A percentile compares a stretch with the other conserved stretches of the same genome.
phyloP scores from a whole-genome alignment of 345 rosid species.

The Lepidium aucheri region DNA sequence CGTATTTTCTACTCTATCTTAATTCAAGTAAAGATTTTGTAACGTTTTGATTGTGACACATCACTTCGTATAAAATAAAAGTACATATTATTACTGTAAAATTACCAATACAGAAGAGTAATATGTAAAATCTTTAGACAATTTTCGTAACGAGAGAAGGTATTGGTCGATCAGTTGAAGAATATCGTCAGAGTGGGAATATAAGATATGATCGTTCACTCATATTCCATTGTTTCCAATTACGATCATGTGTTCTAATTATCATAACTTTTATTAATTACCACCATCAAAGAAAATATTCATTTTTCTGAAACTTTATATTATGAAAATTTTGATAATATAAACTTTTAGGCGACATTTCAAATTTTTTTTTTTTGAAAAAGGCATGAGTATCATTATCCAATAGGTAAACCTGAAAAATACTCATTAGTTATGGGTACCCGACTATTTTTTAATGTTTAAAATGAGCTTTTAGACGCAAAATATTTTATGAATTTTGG shows the following conservation, averaged over 20 bases:
- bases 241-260: conserved; percentile 27
- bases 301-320: no score
- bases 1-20: no score
- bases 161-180: conserved; percentile 26
- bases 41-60: not conserved
- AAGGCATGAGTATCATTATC: no score
- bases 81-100: not conserved
- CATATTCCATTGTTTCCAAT: conserved; percentile 4
- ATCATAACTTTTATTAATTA: not conserved
- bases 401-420: no score
- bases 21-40: no score
- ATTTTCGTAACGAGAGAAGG: conserved; percentile 19
- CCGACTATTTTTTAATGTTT: no score
- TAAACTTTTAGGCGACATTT: no score
- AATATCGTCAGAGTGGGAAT: conserved; percentile 29
- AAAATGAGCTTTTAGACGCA: no score
- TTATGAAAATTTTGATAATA: no score
- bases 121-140: conserved; percentile 12
- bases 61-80: not conserved
- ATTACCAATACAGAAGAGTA: not conserved
- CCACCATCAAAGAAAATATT: not conserved
- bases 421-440: no score
- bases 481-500: no score
- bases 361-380: no score
- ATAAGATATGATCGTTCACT: conserved; percentile 23